These are phyloP conservation scores for Periconia sp. DNA, from an alignment of 2,329 filamentous ascomycete genomes.

Conservation along the genomic window DNA sequence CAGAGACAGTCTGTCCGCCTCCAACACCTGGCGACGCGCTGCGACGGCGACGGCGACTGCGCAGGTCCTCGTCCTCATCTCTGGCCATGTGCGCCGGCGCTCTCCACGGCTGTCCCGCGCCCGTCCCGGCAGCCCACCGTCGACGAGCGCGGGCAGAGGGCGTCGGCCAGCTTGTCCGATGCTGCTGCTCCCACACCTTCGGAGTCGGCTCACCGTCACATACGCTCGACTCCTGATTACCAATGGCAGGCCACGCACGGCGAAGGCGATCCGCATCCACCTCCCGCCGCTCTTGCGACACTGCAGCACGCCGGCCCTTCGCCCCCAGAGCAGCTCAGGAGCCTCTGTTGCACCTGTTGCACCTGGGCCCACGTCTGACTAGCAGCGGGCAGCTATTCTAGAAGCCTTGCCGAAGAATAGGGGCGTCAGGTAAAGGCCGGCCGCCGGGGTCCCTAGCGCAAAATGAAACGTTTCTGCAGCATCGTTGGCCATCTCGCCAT, in stretches of 20 bases:
- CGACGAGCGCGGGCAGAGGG: neutral
- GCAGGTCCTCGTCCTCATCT: neutral
- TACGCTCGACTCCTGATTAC: constrained; percentile 16
- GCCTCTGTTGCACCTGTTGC: constrained; percentile 4
- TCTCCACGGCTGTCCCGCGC: neutral
- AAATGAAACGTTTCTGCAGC: constrained; percentile 34
- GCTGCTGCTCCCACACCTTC: constrained; percentile 1
- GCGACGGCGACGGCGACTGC: neutral
- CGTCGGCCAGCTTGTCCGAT: neutral
- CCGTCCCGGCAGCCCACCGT: neutral
- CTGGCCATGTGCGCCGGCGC: neutral
- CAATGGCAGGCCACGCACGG: constrained; percentile 15
- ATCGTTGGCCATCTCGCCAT: constrained; percentile 9
- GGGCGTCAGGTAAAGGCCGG: constrained; percentile 29
- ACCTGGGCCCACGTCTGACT: constrained; percentile 31
- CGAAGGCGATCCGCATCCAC: constrained; percentile 12
- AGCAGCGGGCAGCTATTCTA: constrained; percentile 46
- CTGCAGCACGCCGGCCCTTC: neutral
- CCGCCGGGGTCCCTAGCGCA: constrained; percentile 17
- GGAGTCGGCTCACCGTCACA: constrained; percentile 6
- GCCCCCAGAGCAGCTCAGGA: too few relatives aligned
- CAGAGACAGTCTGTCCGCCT: neutral
- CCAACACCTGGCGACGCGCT: neutral
- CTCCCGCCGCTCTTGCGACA: constrained; percentile 8
- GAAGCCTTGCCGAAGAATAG: constrained; percentile 44